A percentile compares a stretch with the other conserved stretches of the same genome.
These are phyloP conservation scores for Inga oerstediana DNA, from an alignment of 306 rosid genomes.

Conservation along the genomic window DNA sequence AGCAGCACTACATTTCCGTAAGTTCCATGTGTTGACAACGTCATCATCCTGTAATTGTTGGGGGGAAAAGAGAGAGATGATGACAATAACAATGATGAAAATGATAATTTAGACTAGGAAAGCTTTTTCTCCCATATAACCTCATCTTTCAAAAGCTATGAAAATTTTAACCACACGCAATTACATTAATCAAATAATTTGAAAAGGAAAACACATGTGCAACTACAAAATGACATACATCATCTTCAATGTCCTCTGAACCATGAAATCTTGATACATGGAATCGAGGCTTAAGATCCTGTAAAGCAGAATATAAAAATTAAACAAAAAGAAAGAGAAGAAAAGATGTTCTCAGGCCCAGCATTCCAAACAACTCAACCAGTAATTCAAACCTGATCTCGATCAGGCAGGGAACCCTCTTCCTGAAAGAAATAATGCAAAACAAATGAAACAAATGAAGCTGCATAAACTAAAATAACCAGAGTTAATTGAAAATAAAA, in stretches of 20 bases:
- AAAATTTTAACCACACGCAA: slow-evolving; percentile 3
- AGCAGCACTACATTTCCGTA: slow-evolving; percentile 99
- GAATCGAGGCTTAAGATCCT: slow-evolving; percentile 99
- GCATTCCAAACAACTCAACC: slow-evolving; percentile 32
- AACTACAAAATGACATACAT: slow-evolving; percentile 55
- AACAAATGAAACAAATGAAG: slow-evolving; percentile 21
- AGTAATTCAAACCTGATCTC: slow-evolving; percentile 81
- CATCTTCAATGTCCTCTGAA: slow-evolving; percentile 83
- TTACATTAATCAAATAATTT: slow-evolving; percentile 35
- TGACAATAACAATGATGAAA: neutral
- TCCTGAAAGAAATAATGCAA: slow-evolving; percentile 56
- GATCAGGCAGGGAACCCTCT: slow-evolving; percentile 94
- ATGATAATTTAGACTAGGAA: slow-evolving; percentile 15
- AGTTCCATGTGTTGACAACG: slow-evolving; percentile 91
- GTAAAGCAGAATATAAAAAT: slow-evolving; percentile 26
- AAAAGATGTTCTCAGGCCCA: slow-evolving; percentile 13
- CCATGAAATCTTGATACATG: slow-evolving; percentile 97
- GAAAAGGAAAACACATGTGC: slow-evolving; percentile 36
- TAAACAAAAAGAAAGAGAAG: neutral
- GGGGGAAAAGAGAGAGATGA: neutral
- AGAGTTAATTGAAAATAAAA: slow-evolving; percentile 29
- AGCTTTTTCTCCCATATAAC: slow-evolving; percentile 8
- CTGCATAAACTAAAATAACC: slow-evolving; percentile 39
- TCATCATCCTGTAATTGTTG: slow-evolving; percentile 80
- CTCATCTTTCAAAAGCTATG: slow-evolving; percentile 23